These are phyloP conservation scores for Atkinsonella texensis DNA, from an alignment of 2,329 filamentous ascomycete genomes.

Conservation along the genomic window DNA sequence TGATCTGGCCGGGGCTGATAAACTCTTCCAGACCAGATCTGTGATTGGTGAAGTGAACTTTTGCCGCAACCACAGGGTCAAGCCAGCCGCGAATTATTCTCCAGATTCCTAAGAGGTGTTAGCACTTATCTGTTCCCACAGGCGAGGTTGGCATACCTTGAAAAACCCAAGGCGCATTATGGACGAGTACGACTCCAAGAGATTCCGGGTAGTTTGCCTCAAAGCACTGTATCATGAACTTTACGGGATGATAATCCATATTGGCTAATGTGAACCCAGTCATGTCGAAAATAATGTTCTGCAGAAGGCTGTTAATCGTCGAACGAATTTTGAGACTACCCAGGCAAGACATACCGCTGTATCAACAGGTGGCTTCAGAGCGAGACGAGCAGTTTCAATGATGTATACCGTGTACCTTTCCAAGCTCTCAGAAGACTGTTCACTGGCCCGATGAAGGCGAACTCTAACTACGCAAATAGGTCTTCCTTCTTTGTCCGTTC, in stretches of 20 bases:
- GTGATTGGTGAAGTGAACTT: conserved; percentile 86
- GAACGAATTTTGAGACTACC: too few relatives aligned
- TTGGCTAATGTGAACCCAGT: conserved; percentile 86
- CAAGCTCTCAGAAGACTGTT: conserved; percentile 69
- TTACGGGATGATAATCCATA: conserved; percentile 96
- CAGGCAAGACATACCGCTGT: conserved; percentile 62
- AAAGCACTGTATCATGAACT: conserved; percentile 99
- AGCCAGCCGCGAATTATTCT: conserved; percentile 92
- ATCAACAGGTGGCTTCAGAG: conserved; percentile 69
- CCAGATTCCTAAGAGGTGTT: conserved; percentile 60
- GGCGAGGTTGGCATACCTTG: conserved; percentile 49
- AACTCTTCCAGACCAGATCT: conserved; percentile 66
- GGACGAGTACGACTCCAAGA: conserved; percentile 78
- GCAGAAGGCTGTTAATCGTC: background rate
- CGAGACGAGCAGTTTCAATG: conserved; percentile 86
- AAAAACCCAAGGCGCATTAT: conserved; percentile 96
- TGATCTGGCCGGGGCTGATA: conserved; percentile 58
- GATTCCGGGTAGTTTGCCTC: conserved; percentile 97
- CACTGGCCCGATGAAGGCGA: conserved; percentile 66
- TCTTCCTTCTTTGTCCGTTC: conserved; percentile 68
- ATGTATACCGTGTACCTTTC: conserved; percentile 87
- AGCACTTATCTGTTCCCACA: background rate
- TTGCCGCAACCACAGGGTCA: conserved; percentile 87
- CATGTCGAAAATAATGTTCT: conserved; percentile 96
- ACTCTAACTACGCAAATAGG: conserved; percentile 82